These are phyloP conservation scores for Bryum argenteum DNA, from an alignment of 225 moss, liverwort and hornwort genomes.

Conservation along the genomic window DNA sequence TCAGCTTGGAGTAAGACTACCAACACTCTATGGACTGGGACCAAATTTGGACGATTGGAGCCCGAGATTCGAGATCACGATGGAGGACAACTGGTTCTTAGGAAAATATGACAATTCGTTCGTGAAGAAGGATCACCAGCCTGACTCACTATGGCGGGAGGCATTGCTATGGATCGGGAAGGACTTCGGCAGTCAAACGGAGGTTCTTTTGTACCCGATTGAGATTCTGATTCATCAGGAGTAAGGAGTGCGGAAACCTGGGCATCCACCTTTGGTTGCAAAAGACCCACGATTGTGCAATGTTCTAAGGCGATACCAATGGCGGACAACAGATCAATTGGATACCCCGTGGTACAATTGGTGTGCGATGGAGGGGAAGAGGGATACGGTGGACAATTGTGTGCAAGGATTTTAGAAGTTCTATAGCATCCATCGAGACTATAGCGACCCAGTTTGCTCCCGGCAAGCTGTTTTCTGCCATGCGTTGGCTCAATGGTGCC, in stretches of 20 bases:
- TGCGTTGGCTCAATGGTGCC: neutral
- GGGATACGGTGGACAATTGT: neutral
- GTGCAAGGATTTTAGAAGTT: neutral
- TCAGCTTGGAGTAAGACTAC: neutral
- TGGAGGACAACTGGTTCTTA: neutral
- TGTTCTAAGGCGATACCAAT: neutral
- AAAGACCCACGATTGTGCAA: neutral
- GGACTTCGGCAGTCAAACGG: neutral
- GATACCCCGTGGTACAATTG: neutral
- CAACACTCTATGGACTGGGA: neutral
- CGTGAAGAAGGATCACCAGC: neutral
- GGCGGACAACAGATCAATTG: fast-evolving
- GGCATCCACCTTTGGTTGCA: neutral
- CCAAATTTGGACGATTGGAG: neutral
- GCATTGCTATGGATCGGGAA: neutral
- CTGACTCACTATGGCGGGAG: neutral
- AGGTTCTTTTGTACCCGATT: neutral
- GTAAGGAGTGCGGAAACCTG: neutral
- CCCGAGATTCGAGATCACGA: fast-evolving
- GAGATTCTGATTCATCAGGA: neutral
- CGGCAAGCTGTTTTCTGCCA: neutral
- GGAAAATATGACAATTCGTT: neutral
- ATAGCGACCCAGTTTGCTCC: neutral
- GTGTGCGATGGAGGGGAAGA: fast-evolving
- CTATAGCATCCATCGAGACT: neutral